phyloP scores from a whole-genome alignment of 805 yeast genomes.

The Candida xyloterini region DNA sequence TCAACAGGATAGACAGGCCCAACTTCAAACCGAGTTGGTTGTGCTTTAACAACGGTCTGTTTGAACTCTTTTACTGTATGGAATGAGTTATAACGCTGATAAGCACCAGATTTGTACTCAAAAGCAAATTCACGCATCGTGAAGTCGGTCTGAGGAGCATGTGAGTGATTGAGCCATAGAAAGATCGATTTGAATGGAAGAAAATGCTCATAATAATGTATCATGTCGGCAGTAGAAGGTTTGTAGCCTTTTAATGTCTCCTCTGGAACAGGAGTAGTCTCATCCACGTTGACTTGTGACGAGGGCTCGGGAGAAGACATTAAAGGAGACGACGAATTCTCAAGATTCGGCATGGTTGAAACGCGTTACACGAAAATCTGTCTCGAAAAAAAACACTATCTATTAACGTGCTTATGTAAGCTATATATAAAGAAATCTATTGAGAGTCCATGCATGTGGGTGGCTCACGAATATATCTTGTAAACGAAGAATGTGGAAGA shows the following conservation, averaged over 20 bases:
- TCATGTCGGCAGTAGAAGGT: slow-evolving; percentile 61
- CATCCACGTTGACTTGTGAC: slow-evolving; percentile 19
- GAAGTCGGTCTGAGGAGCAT: slow-evolving; percentile 70
- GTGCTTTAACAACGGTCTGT: slow-evolving; percentile 64
- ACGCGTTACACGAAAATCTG: slow-evolving; percentile 10
- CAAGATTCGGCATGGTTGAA: slow-evolving; percentile 8
- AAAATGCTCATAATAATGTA: slow-evolving; percentile 62
- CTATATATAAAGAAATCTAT: not conserved
- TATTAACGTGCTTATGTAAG: slow-evolving; percentile 2
- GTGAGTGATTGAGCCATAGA: slow-evolving; percentile 87
- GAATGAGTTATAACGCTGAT: slow-evolving; percentile 84
- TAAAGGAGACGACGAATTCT: slow-evolving; percentile 10
- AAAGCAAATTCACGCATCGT: slow-evolving; percentile 91
- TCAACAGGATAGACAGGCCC: slow-evolving; percentile 89
- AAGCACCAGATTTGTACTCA: slow-evolving; percentile 83
- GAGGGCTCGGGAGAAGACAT: slow-evolving; percentile 22
- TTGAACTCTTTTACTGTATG: slow-evolving; percentile 67
- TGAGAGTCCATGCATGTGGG: slow-evolving; percentile 5
- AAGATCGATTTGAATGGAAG: slow-evolving; percentile 79
- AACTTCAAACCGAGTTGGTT: slow-evolving; percentile 89
- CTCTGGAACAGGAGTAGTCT: slow-evolving; percentile 12
- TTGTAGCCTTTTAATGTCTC: slow-evolving; percentile 17
- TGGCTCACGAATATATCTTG: slow-evolving; percentile 47
- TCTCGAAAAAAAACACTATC: not conserved
- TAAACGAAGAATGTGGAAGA: slow-evolving; percentile 66